These are phyloP conservation scores for Pleurotus djamor DNA, from an alignment of 768 basidiomycete genomes.

Conservation along the genomic window DNA sequence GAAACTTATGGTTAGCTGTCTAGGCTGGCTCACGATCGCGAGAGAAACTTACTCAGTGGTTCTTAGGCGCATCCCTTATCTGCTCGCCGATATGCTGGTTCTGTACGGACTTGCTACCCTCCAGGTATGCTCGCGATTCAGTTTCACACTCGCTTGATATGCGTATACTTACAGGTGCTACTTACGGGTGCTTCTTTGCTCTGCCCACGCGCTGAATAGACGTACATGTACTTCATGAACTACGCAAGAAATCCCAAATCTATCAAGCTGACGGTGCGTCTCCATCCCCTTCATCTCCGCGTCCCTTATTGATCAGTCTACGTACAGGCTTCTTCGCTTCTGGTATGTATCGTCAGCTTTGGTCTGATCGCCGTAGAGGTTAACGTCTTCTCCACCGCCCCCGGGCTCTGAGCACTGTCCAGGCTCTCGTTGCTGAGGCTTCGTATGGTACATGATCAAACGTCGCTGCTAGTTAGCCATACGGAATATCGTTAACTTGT, in stretches of 20 bases:
- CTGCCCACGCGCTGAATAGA: too few species aligned
- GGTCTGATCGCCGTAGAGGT: too few species aligned
- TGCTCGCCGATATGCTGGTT: neutral
- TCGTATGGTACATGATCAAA: too few species aligned
- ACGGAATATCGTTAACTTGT: neutral
- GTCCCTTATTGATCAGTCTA: neutral
- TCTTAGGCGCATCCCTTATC: neutral
- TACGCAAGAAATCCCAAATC: neutral
- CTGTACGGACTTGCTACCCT: neutral
- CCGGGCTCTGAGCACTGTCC: neutral
- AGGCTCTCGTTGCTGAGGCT: neutral
- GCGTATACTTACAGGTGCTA: too few species aligned
- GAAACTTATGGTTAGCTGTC: neutral
- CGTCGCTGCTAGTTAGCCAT: neutral
- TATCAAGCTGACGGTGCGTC: neutral
- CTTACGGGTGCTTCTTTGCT: too few species aligned
- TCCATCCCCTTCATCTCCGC: neutral
- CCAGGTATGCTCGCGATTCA: too few species aligned
- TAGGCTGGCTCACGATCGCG: neutral
- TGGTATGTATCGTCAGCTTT: too few species aligned
- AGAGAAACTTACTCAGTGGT: neutral
- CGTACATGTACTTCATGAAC: neutral
- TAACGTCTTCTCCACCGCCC: neutral
- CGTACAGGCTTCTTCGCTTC: neutral
- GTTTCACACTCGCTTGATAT: too few species aligned